A percentile compares a stretch with the other conserved stretches of the same genome.
Evolutionary conservation across 805 yeast species (phyloP).

Genomic region (fission yeast (Schizosaccharomyces pombe)): DNA sequence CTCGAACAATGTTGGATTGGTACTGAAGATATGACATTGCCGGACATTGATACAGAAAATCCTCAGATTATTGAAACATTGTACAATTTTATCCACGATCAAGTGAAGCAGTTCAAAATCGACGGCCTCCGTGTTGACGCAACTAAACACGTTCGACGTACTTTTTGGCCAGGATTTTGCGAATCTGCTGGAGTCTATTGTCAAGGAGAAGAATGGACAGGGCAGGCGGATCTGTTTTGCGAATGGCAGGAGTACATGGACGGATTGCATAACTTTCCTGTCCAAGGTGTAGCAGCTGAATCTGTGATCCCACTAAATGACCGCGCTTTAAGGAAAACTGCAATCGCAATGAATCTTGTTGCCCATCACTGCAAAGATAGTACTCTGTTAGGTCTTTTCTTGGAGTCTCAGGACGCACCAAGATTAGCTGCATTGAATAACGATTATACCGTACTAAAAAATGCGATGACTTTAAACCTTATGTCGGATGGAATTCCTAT

Average conservation of each 20-base stretch:
- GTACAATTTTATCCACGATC: background rate
- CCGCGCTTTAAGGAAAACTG: background rate
- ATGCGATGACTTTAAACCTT: constrained; percentile 4
- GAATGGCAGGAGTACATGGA: constrained; percentile 5
- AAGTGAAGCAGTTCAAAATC: constrained; percentile 1
- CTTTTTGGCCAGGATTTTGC: background rate
- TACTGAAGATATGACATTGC: constrained; percentile 4
- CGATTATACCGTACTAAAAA: constrained; percentile 1
- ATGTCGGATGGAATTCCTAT: constrained; percentile 6
- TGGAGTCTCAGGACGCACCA: constrained; percentile 7
- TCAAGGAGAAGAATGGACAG: constrained; percentile 5
- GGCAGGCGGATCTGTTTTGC: background rate
- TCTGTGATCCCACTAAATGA: background rate
- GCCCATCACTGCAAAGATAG: background rate
- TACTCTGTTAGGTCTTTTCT: constrained; percentile 3
- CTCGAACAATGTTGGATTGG: constrained; percentile 7
- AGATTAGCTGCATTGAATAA: constrained; percentile 4
- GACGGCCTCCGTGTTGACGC: constrained; percentile 7
- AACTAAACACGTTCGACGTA: constrained; percentile 3
- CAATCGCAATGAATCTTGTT: background rate
- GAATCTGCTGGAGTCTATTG: constrained; percentile 5
- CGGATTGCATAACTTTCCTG: constrained; percentile 7
- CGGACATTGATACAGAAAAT: constrained; percentile 4
- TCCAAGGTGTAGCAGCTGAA: constrained; percentile 1
- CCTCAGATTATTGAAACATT: constrained; percentile 1